These are phyloP conservation scores for Neonectria ditissima DNA, from an alignment of 2,329 filamentous ascomycete genomes.

Conservation along the genomic window DNA sequence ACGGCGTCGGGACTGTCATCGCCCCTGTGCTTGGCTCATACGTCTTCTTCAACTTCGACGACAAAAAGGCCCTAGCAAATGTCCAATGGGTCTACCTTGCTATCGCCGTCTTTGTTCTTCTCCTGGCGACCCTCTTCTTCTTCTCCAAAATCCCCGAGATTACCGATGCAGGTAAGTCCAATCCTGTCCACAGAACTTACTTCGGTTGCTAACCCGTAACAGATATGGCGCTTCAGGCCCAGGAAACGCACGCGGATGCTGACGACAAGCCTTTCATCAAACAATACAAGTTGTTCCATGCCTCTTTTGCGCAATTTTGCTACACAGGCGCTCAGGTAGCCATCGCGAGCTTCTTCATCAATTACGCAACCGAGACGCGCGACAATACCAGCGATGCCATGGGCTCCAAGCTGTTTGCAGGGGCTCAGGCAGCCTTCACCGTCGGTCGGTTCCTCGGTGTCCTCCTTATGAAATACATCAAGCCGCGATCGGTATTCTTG, in stretches of 20 bases:
- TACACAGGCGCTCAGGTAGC: conserved; percentile 80
- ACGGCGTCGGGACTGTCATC: conserved; percentile 79
- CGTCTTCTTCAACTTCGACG: conserved; percentile 76
- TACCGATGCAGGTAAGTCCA: conserved; percentile 59
- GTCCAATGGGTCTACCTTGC: conserved; percentile 84
- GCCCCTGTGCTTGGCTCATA: conserved; percentile 79
- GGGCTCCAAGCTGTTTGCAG: conserved; percentile 77
- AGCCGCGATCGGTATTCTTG: conserved; percentile 76
- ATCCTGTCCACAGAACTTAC: too few species aligned
- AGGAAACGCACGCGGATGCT: conserved; percentile 63
- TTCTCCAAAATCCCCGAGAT: conserved; percentile 77
- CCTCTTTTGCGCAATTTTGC: conserved; percentile 80
- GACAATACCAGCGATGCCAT: conserved; percentile 60
- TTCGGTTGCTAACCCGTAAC: conserved; percentile 44
- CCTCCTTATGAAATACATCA: conserved; percentile 73
- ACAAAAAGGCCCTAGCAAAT: conserved; percentile 68
- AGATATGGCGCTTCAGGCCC: conserved; percentile 73
- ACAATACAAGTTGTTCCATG: conserved; percentile 82
- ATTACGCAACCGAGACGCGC: conserved; percentile 74
- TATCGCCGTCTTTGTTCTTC: conserved; percentile 77
- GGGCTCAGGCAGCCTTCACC: conserved; percentile 79
- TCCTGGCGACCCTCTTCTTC: conserved; percentile 75
- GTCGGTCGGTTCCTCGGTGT: conserved; percentile 77
- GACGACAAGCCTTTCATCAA: conserved; percentile 73
- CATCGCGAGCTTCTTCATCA: conserved; percentile 78